Evolutionary conservation across 331 rosid species (phyloP).

Genomic region (Erythrophleum ivorense): DNA sequence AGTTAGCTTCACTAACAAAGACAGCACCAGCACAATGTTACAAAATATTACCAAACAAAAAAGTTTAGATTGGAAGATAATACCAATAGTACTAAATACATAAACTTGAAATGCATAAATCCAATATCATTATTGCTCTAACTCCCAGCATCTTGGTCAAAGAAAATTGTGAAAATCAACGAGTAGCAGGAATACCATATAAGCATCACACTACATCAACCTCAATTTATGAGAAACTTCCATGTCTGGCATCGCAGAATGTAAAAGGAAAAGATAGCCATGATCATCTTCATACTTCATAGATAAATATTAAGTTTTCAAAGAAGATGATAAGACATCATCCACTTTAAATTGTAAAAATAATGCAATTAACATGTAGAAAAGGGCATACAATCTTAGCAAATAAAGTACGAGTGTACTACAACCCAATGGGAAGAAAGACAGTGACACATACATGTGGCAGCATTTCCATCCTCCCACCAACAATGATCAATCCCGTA

Average conservation of each 20-base stretch:
- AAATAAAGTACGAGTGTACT: neutral
- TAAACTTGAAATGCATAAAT: constrained; percentile 26
- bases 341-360: constrained; percentile 10
- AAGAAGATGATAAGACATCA: constrained; percentile 25
- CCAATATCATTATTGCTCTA: constrained; percentile 23
- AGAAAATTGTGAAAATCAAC: constrained; percentile 28
- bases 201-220: constrained; percentile 24
- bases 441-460: constrained; percentile 71
- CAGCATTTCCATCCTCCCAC: constrained; percentile 98
- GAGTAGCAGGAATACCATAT: constrained; percentile 18
- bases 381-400: constrained; percentile 1
- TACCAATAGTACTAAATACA: neutral
- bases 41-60: constrained; percentile 21
- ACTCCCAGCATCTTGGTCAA: constrained; percentile 8
- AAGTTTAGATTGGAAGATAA: constrained; percentile 29
- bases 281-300: constrained; percentile 11
- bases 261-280: constrained; percentile 11
- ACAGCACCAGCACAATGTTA: constrained; percentile 27
- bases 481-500: constrained; percentile 89
- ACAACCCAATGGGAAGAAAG: constrained; percentile 15
- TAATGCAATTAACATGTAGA: constrained; percentile 20
- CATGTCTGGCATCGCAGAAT: constrained; percentile 30
- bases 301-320: constrained; percentile 3
- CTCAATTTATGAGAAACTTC: constrained; percentile 30
- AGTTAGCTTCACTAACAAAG: constrained; percentile 24